Evolutionary conservation across 495 filamentous ascomycete species (phyloP), one percentile per base, ranked within the genome.

Genomic region (Aspergillus mulundensis): DNA sequence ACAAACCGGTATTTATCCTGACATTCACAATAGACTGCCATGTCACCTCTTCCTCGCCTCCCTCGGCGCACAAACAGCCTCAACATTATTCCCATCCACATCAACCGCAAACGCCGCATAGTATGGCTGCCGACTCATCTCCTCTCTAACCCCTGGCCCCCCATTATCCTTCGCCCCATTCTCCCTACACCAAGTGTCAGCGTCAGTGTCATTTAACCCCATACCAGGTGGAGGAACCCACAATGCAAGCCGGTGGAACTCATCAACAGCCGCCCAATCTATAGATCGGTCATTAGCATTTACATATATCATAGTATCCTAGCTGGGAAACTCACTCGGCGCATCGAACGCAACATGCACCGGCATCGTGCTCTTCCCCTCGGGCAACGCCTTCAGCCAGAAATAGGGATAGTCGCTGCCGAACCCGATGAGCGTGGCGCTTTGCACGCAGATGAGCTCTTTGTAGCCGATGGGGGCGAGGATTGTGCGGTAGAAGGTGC

Each of bases 321-420:
- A n/a, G n/a, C n/a, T n/a, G n/a, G n/a, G n/a, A 40, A 3, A 30
- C 36, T 12, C 16, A 57, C 55, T 51, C 38, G 56, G 56, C 4
- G 56, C 56, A 48, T 58, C 56, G 40, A 58, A 53, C 40, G 56
- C 48, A 18, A 58, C 32, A 38, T 58, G 56, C 19, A 24, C 39
- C 18, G 56, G 49, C 16, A 58, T 15, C 3, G 39, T 20, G 2
- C 14, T 38, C 30, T 58, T 52, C 1, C 28, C 30, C 16, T 53
- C 56, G 0, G 56, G 49, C 41, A 60, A n/a, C 32, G 23, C 30
- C 19, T 60, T 48, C 1, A 60, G 45, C 51, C 51, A 56, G 36
- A 60, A 55, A 38, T 60, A 60, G 11, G 57, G 57, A 41, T 56
- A 60, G 24, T 60, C 57, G 43, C 52, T 60, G 3, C 57, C 57